A percentile compares a stretch with the other conserved stretches of the same genome.
phyloP scores from a whole-genome alignment of 257 asterid species.

The Scutellaria barbata region DNA sequence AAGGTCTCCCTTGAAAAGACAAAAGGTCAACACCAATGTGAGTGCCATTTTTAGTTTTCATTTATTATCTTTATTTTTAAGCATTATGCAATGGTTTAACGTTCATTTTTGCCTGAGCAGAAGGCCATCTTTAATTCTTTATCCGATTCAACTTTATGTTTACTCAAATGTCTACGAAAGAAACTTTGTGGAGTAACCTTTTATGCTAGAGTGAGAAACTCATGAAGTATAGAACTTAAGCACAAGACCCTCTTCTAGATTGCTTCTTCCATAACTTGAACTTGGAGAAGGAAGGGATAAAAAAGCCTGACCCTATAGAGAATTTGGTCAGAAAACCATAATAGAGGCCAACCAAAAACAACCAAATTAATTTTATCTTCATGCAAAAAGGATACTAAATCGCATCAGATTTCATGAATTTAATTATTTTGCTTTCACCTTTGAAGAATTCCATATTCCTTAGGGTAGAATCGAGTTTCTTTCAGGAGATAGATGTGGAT shows the following conservation, averaged over 20 bases:
- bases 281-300: no score
- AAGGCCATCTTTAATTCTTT: constrained; percentile 9
- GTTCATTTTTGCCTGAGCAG: constrained; percentile 8
- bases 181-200: no score
- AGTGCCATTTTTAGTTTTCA: not conserved
- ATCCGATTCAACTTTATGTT: not conserved
- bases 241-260: no score
- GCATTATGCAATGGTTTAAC: constrained; percentile 1
- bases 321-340: no score
- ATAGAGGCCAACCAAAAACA: no score
- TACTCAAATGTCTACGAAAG: not conserved
- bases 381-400: no score
- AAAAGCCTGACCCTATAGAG: no score
- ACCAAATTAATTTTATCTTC: no score
- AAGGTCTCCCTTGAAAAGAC: constrained; percentile 61
- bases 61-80: not conserved
- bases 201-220: no score
- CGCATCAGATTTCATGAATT: no score
- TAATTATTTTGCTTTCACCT: not conserved
- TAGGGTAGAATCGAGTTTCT: not conserved
- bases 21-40: constrained; percentile 47
- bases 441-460: not conserved
- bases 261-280: no score
- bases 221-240: no score
- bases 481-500: not conserved